These are phyloP conservation scores for Phtheirospermum japonicum DNA, from an alignment of 257 asterid genomes.

Conservation along the genomic window DNA sequence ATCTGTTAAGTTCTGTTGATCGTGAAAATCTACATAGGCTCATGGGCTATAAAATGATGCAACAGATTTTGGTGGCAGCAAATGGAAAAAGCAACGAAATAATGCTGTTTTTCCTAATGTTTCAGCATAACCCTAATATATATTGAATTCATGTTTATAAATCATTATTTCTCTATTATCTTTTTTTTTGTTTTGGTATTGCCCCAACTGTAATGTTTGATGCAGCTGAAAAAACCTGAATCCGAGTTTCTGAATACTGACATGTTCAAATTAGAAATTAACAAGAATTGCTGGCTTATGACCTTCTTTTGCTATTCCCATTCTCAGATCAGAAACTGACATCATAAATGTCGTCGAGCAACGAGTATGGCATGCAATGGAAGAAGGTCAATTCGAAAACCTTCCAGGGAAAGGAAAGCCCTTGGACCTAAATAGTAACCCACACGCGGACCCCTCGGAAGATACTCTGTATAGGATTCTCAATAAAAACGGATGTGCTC, in stretches of 20 bases:
- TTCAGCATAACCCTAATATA: too few species aligned
- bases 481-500: conserved; percentile 80
- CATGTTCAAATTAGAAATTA: background rate
- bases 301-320: conserved; percentile 20
- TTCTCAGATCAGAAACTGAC: conserved; percentile 82
- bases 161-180: too few species aligned
- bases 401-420: conserved; percentile 91
- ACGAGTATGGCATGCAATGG: conserved; percentile 88
- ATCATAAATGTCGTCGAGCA: conserved; percentile 77
- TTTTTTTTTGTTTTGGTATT: too few species aligned
- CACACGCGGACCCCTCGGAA: conserved; percentile 86
- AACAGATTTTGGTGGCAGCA: too few species aligned
- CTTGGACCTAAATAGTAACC: conserved; percentile 65
- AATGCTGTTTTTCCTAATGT: conserved; percentile 3
- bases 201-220: too few species aligned
- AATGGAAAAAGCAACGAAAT: background rate
- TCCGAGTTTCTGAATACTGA: conserved; percentile 3
- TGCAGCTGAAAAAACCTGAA: background rate
- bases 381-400: conserved; percentile 87
- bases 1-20: conserved; percentile 15
- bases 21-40: background rate
- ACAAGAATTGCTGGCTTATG: background rate
- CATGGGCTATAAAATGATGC: background rate
- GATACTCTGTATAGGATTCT: conserved; percentile 81
- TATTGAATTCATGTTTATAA: background rate